A percentile compares a stretch with the other conserved stretches of the same genome.
Conservation (phyloP, 1,139 yeast genomes). For the Arxiozyma slooffiae region DNA sequence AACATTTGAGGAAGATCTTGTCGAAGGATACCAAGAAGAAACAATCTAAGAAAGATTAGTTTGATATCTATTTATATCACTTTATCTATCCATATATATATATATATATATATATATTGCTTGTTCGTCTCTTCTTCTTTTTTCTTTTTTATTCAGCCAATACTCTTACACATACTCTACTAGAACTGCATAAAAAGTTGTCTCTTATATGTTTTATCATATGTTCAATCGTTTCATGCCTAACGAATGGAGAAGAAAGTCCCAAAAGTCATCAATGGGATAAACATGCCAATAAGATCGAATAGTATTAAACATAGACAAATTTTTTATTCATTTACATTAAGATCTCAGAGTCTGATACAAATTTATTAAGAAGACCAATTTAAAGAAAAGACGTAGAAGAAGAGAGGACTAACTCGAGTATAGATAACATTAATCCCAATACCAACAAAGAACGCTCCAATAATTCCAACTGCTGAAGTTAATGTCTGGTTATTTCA, state of each 20-base stretch:
- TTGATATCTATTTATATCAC: background rate
- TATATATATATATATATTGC: too few species aligned
- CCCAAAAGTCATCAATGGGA: background rate
- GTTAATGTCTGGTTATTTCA: background rate
- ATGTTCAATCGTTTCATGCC: background rate
- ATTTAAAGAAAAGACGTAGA: background rate
- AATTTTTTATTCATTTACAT: background rate
- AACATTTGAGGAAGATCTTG: slow-evolving; percentile 5
- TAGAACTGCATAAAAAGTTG: too few species aligned
- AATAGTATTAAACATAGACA: too few species aligned
- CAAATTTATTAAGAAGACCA: background rate
- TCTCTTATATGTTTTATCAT: too few species aligned
- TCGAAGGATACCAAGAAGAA: background rate
- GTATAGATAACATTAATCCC: too few species aligned
- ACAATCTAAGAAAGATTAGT: background rate
- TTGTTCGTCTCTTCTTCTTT: too few species aligned
- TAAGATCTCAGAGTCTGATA: background rate
- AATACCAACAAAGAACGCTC: too few species aligned
- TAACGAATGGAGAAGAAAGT: background rate
- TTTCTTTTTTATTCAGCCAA: too few species aligned
- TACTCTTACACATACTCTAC: background rate
- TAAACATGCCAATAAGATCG: background rate
- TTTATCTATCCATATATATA: background rate
- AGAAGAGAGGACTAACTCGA: background rate
- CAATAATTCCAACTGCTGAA: background rate